A percentile compares a stretch with the other conserved stretches of the same genome.
Conservation (phyloP, 768 basidiomycete species). For the Lentinula guzmanii region DNA sequence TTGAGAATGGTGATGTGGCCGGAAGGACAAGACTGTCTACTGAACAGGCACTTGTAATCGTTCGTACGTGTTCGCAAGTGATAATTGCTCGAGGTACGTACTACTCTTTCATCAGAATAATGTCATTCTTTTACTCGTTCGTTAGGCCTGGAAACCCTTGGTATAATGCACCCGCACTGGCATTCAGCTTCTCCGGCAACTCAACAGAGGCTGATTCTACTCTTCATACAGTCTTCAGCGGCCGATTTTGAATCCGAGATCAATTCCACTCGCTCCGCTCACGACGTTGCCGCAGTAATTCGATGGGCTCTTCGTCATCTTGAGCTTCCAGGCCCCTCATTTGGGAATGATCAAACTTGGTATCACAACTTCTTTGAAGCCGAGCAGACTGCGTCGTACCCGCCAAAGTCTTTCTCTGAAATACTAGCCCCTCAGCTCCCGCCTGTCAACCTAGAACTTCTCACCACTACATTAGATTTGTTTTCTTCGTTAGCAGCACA, state of each 20-base stretch:
- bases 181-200: slow-evolving; percentile 63
- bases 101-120: slow-evolving; percentile 10
- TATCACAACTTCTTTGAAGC: slow-evolving; percentile 57
- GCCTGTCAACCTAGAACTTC: slow-evolving; percentile 48
- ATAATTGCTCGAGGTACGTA: slow-evolving; percentile 58
- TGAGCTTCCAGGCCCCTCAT: slow-evolving; percentile 49
- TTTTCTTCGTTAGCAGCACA: slow-evolving; percentile 69
- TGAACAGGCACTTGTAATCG: slow-evolving; percentile 54
- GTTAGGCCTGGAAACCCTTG: slow-evolving; percentile 73
- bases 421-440: slow-evolving; percentile 58
- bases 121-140: slow-evolving; percentile 8
- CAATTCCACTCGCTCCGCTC: slow-evolving; percentile 56
- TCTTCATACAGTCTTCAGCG: slow-evolving; percentile 59
- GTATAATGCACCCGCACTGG: slow-evolving; percentile 85
- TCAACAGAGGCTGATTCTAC: slow-evolving; percentile 66
- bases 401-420: slow-evolving; percentile 56
- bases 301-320: slow-evolving; percentile 80
- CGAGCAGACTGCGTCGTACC: slow-evolving; percentile 57
- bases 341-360: slow-evolving; percentile 64
- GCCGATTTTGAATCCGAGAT: slow-evolving; percentile 63
- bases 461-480: slow-evolving; percentile 52
- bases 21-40: slow-evolving; percentile 55
- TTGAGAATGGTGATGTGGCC: slow-evolving; percentile 55
- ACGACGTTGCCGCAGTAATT: slow-evolving; percentile 75
- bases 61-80: slow-evolving; percentile 63